Base-by-base conservation (phyloP, 257 asterid species). In the Rauvolfia tetraphylla region DNA sequence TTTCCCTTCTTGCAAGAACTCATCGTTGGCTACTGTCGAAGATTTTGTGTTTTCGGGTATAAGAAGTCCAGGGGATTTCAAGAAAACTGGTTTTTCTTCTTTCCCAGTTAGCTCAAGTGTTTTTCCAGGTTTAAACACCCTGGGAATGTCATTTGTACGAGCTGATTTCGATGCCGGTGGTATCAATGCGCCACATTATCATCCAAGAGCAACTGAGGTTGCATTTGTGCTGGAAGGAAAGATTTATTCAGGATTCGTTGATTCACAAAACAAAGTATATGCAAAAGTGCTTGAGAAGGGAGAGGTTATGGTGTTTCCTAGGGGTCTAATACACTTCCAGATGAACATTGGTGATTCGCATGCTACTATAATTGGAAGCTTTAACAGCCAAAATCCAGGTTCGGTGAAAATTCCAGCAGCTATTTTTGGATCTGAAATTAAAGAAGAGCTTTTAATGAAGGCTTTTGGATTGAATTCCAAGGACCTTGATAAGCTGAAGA, bases 261-360 rank as follows among this genome's bases (percentile, higher is more conserved):
- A 93, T 68, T 84, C 98, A 25, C 70, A 68, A 49, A 88, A 87
- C 77, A 71, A 84, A 5, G 90, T 93, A 11, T 71, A 29, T 49
- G 75, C 75, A 1, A 71, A 48, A 71, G 62, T 48, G 7, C 39
- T 71, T 25, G 61, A 71, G 87, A 87, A 85, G 39, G 97, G 96
- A 18, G 96, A 91, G 46, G 97, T 92, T 0, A 91, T 92, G 96
- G 94, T 92, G 70, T 89, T 91, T 75, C 97, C 98, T 3, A 85
- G 72, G 79, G 98, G 97, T 0, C 38, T 93, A 27, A 39, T 93
- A 71, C 98, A 89, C 70, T 93, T 93, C 48, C 97, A 91, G 88
- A 88, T 91, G 98, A 93, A 91, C 33, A 67, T 91, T 3, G 96
- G 92, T 23, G 77, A 88, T 14, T 79, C 85, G 0, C 79, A 68